These are phyloP conservation scores for Saksenaea oblongispora DNA, from an alignment of 371 early-diverging fungal species.

Conservation along the genomic window DNA sequence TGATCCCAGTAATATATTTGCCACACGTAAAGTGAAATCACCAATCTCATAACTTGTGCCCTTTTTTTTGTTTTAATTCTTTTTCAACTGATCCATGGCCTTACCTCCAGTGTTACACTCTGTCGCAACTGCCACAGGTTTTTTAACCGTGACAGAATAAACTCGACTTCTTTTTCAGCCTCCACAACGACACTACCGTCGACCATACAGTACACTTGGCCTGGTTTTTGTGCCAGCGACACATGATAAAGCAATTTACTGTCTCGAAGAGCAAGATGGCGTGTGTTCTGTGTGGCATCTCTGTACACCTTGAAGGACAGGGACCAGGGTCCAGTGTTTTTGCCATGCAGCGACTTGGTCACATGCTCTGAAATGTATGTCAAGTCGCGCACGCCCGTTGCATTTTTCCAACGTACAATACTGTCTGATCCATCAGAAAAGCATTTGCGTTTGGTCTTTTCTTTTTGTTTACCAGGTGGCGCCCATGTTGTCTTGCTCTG, in stretches of 20 bases:
- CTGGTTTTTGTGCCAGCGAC: slow-evolving; percentile 47
- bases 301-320: slow-evolving; percentile 49
- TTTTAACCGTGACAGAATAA: slow-evolving; percentile 47
- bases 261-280: slow-evolving; percentile 19
- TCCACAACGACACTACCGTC: slow-evolving; percentile 54
- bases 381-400: slow-evolving; percentile 55
- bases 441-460: background rate
- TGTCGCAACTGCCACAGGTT: slow-evolving; percentile 53
- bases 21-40: slow-evolving; percentile 53
- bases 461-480: slow-evolving; percentile 30
- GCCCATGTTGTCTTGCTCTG: slow-evolving; percentile 31
- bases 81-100: background rate
- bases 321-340: slow-evolving; percentile 51
- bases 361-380: slow-evolving; percentile 49
- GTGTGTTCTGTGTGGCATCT: slow-evolving; percentile 25
- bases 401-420: slow-evolving; percentile 57
- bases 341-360: slow-evolving; percentile 50
- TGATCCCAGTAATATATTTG: slow-evolving; percentile 50
- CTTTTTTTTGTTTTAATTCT: slow-evolving; percentile 14
- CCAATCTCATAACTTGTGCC: slow-evolving; percentile 55
- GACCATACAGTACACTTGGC: slow-evolving; percentile 55
- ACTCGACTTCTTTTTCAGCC: slow-evolving; percentile 53
- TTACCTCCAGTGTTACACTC: slow-evolving; percentile 47
- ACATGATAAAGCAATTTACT: slow-evolving; percentile 48
- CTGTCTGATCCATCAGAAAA: slow-evolving; percentile 18